Evolutionary conservation across 129 eudicot species (phyloP).

Genomic region (Flaveria sonorensis): DNA sequence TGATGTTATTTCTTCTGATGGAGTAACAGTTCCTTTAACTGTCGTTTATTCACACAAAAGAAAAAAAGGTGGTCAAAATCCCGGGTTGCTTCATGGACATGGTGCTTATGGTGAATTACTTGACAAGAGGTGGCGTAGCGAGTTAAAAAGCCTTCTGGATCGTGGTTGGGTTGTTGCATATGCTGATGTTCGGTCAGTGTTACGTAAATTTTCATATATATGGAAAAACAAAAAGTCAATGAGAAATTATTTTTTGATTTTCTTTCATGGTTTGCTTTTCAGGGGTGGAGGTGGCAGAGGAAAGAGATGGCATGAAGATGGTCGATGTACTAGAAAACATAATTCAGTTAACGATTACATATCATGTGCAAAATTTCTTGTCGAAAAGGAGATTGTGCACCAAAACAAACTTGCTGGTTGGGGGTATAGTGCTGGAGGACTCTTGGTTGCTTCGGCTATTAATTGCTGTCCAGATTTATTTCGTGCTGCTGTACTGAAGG

Average conservation of each 20-base stretch:
- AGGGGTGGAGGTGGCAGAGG: conserved; percentile 98
- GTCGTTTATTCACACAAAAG: conserved; percentile 68
- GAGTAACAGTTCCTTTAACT: conserved; percentile 71
- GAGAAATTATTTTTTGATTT: background rate
- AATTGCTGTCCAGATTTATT: conserved; percentile 73
- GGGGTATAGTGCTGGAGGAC: conserved; percentile 98
- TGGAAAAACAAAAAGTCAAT: background rate
- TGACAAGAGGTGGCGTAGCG: conserved; percentile 89
- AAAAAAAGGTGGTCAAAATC: conserved; percentile 52
- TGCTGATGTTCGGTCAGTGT: conserved; percentile 91
- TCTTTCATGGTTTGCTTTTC: conserved; percentile 21
- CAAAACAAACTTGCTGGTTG: conserved; percentile 84
- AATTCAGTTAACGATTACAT: conserved; percentile 72
- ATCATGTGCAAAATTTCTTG: conserved; percentile 73
- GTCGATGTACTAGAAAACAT: conserved; percentile 55
- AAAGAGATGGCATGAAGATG: conserved; percentile 85
- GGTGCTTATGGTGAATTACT: conserved; percentile 96
- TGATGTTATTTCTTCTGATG: conserved; percentile 73
- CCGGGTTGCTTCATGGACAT: conserved; percentile 90
- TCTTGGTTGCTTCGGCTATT: conserved; percentile 86
- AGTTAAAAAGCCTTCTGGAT: conserved; percentile 90
- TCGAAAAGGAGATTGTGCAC: conserved; percentile 62
- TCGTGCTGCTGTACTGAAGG: conserved; percentile 90
- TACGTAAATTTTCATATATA: background rate
- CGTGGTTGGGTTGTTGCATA: conserved; percentile 97